Conservation (phyloP, 208 protist genomes). For the Leishmania guyanensis region DNA sequence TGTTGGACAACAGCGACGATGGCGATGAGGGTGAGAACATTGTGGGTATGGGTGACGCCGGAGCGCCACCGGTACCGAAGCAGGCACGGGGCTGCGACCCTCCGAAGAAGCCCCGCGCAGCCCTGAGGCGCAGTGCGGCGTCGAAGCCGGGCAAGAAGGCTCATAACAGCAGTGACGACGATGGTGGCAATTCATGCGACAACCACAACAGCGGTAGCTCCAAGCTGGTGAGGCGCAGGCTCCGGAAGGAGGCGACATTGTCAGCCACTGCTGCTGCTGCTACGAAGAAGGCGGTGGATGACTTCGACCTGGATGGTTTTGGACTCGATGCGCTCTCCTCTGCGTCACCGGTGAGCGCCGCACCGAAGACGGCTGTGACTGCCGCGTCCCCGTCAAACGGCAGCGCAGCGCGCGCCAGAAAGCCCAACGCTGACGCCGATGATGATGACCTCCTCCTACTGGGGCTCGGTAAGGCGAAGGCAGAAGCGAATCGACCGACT, state of each 20-base stretch:
- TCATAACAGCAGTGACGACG: conserved; percentile 30
- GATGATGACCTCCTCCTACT: conserved; percentile 43
- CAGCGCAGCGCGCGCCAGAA: not conserved
- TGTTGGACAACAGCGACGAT: conserved; percentile 31
- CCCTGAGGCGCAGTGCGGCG: conserved; percentile 12
- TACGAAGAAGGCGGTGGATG: conserved; percentile 24
- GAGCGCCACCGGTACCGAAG: conserved; percentile 15
- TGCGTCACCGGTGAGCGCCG: not conserved
- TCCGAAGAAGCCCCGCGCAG: conserved; percentile 17
- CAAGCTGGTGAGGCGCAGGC: conserved; percentile 16
- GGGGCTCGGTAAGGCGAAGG: conserved; percentile 22
- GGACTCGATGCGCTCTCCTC: conserved; percentile 67
- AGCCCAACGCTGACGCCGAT: conserved; percentile 10
- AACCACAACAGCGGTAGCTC: not conserved
- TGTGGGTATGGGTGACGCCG: conserved; percentile 48
- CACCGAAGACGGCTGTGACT: not conserved
- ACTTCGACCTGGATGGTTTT: conserved; percentile 81
- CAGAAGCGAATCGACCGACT: not conserved
- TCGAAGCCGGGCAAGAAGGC: conserved; percentile 24
- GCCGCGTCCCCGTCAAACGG: not conserved
- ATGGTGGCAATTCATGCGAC: conserved; percentile 3
- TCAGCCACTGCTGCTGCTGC: not conserved
- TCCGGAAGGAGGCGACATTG: conserved; percentile 21
- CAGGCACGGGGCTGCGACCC: not conserved
- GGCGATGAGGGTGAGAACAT: conserved; percentile 36